Evolutionary conservation across 192 early-diverging fungal species (phyloP).

Genomic region (Glomus cerebriforme): DNA sequence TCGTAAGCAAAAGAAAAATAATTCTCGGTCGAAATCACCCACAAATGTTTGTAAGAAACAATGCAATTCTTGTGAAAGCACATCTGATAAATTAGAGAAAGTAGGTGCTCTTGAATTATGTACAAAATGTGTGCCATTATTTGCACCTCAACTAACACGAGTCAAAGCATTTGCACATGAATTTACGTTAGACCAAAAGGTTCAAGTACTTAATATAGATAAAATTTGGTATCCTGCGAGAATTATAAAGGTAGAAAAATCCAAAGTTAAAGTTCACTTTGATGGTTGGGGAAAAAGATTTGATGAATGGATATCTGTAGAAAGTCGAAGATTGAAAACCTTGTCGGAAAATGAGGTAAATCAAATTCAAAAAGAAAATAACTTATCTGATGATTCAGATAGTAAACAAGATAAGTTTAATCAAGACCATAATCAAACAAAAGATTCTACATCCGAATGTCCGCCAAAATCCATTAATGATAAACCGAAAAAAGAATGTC

Average conservation of each 20-base stretch:
- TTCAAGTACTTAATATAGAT: constrained; percentile 48
- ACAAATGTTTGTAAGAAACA: background rate
- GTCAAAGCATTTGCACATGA: constrained; percentile 6
- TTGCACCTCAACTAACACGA: constrained; percentile 8
- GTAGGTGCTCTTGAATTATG: constrained; percentile 14
- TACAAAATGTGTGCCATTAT: constrained; percentile 7
- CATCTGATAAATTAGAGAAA: background rate
- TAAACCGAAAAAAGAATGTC: background rate
- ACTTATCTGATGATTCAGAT: background rate
- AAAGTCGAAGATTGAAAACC: constrained; percentile 45
- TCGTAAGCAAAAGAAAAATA: background rate
- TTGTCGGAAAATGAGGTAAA: background rate
- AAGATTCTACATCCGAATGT: background rate
- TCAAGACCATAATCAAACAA: background rate
- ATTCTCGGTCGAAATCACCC: background rate
- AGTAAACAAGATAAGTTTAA: background rate
- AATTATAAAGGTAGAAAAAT: constrained; percentile 42
- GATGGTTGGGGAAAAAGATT: constrained; percentile 53
- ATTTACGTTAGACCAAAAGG: constrained; percentile 17
- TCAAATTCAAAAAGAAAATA: background rate
- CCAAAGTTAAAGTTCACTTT: constrained; percentile 51
- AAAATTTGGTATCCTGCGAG: constrained; percentile 52
- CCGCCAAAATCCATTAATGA: background rate
- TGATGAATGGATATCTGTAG: constrained; percentile 58
- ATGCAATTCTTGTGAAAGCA: constrained; percentile 1